These are phyloP conservation scores for Penicillium sp. DNA, from an alignment of 2,329 filamentous ascomycete genomes.

Conservation along the genomic window DNA sequence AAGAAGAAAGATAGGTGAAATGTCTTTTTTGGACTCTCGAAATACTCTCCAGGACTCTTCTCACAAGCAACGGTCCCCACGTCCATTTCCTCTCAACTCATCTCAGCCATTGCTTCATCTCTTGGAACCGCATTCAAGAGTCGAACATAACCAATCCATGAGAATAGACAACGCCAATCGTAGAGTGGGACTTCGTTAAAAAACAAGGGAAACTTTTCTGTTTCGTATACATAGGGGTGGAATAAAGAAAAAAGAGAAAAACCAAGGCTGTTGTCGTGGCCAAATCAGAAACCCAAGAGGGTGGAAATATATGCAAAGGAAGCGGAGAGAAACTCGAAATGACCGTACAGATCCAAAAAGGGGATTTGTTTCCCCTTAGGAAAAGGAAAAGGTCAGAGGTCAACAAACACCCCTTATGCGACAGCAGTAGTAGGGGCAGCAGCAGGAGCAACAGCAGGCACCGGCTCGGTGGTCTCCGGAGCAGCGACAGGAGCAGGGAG, in stretches of 20 bases:
- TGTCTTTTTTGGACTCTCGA: slow-evolving; percentile 21
- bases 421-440: slow-evolving; percentile 46
- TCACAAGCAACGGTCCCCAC: slow-evolving; percentile 19
- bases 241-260: slow-evolving; percentile 28
- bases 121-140: slow-evolving; percentile 31
- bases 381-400: slow-evolving; percentile 5
- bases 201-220: slow-evolving; percentile 28
- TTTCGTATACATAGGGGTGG: slow-evolving; percentile 43
- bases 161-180: slow-evolving; percentile 43
- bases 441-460: slow-evolving; percentile 35
- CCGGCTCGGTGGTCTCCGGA: slow-evolving; percentile 43
- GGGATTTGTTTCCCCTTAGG: neutral
- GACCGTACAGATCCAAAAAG: slow-evolving; percentile 30
- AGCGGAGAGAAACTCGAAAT: slow-evolving; percentile 24
- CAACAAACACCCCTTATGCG: slow-evolving; percentile 35
- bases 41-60: slow-evolving; percentile 27
- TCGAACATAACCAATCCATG: slow-evolving; percentile 32
- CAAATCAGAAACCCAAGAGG: slow-evolving; percentile 12
- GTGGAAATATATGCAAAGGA: slow-evolving; percentile 43
- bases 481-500: slow-evolving; percentile 31
- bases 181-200: slow-evolving; percentile 42
- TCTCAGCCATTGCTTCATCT: slow-evolving; percentile 27
- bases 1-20: slow-evolving; percentile 10
- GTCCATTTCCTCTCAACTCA: slow-evolving; percentile 23
- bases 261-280: slow-evolving; percentile 25